These are phyloP conservation scores for Triticum monococcum DNA, from an alignment of 176 grass and related monocot species.

Conservation along the genomic window DNA sequence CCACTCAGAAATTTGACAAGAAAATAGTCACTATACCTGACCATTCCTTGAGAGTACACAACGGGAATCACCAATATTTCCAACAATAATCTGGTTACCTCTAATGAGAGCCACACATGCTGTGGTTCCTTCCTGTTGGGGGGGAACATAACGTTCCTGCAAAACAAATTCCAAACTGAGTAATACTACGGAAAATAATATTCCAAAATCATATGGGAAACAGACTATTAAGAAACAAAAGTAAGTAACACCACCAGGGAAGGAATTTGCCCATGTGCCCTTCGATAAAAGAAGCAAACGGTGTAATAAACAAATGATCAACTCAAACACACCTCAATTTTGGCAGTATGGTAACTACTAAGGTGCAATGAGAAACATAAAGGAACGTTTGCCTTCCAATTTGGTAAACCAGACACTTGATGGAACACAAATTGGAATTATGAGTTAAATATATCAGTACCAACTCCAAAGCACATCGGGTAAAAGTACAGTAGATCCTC, in stretches of 20 bases:
- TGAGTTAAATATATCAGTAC: conserved; percentile 16
- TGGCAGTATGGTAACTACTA: neutral
- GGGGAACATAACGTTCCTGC: neutral
- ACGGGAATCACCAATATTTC: conserved; percentile 35
- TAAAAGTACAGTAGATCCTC: conserved; percentile 9
- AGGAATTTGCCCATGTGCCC: neutral
- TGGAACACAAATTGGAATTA: neutral
- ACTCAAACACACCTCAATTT: conserved; percentile 26
- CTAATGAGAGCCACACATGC: conserved; percentile 31
- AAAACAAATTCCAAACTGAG: neutral
- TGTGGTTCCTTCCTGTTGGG: neutral
- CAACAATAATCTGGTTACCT: conserved; percentile 19
- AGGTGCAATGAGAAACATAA: conserved; percentile 21
- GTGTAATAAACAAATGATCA: neutral
- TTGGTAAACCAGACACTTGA: neutral
- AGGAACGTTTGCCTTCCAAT: neutral
- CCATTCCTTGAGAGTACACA: conserved; percentile 32
- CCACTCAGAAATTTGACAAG: neutral
- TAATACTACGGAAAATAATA: neutral
- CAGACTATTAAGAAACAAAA: neutral
- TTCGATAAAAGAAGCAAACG: neutral
- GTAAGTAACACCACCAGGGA: neutral
- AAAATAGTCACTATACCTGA: conserved; percentile 31
- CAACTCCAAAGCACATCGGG: neutral
- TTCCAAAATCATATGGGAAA: neutral